Evolutionary conservation across 2,329 filamentous ascomycete genomes (phyloP), one percentile per base, ranked within the genome.

Genomic region (Capronia epimyces): DNA sequence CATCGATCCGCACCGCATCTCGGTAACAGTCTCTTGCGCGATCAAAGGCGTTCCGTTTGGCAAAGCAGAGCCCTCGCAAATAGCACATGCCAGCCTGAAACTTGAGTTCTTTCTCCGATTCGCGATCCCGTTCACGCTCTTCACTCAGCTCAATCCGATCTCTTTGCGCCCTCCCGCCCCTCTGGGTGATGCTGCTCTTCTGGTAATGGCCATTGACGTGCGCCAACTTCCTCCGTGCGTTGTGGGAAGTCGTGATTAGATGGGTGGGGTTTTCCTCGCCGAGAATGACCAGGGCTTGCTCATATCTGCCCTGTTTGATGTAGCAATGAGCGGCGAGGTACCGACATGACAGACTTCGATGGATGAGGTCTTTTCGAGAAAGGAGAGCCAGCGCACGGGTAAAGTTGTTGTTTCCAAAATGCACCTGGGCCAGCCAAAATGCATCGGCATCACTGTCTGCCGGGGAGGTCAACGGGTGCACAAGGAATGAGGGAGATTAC

Each of bases 11-110:
- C 40, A 97, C 89, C 1, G 93, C 93, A 63, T 95, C 89, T 72
- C 96, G 97, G 77, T 97, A 98, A 72, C 93, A 97, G 63, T 97
- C 90, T 68, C 96, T 96, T 46, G 93, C 93, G 27, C 89, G 84
- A 67, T 98, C 93, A 63, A 97, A 97, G 21, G 91, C 87, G 68
- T 97, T 98, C 67, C 95, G 88, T 70, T 95, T 95, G 5, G 93
- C 90, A 66, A 89, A 96, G 75, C 94, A 97, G 43, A 95, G 79
- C 3, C 93, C 93, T 20, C 93, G 79, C 46, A 98, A 73, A 67
- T 95, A 95, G 72, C 93, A 98, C 90, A 98, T 98, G 64, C 86
- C 89, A 0, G 93, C 93, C 71, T 98, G 91, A 62, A 93, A 95
- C 53, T 88, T 84, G 52, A 95, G 76, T 65, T 86, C 88, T 36